Conservation (phyloP, 371 early-diverging fungal genomes). For the Actinomucor elegans region DNA sequence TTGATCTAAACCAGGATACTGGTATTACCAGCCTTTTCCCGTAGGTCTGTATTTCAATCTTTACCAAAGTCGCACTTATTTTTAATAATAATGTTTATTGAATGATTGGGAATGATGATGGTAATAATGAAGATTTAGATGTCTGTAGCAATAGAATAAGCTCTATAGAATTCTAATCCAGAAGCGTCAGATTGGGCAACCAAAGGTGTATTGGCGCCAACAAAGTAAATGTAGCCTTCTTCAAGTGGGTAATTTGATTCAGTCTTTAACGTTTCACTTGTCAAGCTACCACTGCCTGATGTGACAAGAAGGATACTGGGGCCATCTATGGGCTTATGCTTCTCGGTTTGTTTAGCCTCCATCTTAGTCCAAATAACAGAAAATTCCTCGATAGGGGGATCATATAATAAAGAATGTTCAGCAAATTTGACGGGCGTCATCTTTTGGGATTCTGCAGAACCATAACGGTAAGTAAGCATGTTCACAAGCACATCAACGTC, state of each 20-base stretch:
- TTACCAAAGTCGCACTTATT: too few species aligned
- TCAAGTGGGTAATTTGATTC: constrained; percentile 26
- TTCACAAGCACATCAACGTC: constrained; percentile 89
- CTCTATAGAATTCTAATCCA: constrained; percentile 64
- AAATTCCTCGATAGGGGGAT: constrained; percentile 97
- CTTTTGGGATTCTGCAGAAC: constrained; percentile 76
- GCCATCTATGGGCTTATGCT: constrained; percentile 63
- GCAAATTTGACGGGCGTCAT: constrained; percentile 54
- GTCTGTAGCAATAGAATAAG: constrained; percentile 43
- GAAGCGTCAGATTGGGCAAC: constrained; percentile 40
- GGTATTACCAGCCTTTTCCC: too few species aligned
- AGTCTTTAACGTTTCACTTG: constrained; percentile 23
- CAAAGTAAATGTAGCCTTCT: constrained; percentile 67
- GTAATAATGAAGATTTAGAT: neutral
- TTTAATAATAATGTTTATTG: too few species aligned
- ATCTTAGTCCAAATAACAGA: constrained; percentile 72
- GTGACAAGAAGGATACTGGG: constrained; percentile 88
- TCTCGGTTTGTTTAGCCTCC: constrained; percentile 45
- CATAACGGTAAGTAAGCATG: constrained; percentile 92
- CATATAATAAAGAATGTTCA: constrained; percentile 72
- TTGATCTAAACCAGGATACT: too few species aligned
- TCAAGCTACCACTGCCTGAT: constrained; percentile 53
- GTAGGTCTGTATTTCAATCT: too few species aligned
- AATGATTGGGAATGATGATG: too few species aligned
- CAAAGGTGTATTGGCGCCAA: constrained; percentile 59